A percentile compares a stretch with the other conserved stretches of the same genome.
phyloP scores from a whole-genome alignment of 2,329 filamentous ascomycete species.

The Pleomassaria siparia region DNA sequence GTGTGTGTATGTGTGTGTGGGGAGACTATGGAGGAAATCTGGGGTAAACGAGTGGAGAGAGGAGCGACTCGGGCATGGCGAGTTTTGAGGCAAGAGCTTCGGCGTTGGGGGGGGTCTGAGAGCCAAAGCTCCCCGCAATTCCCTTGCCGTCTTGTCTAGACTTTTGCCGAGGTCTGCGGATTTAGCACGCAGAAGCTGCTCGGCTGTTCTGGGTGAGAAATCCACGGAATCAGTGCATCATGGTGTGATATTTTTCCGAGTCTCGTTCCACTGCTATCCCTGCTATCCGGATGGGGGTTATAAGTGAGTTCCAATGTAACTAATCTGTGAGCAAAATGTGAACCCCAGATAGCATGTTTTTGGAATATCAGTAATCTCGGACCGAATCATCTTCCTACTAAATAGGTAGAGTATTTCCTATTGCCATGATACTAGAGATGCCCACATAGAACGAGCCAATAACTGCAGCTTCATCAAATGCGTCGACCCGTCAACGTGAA shows the following conservation, averaged over 20 bases:
- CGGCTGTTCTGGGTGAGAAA: background rate
- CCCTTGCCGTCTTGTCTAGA: background rate
- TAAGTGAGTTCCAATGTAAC: too few species aligned
- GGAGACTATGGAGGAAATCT: conserved; percentile 11
- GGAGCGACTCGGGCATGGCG: conserved; percentile 22
- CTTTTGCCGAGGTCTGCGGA: conserved; percentile 10
- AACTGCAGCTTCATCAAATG: background rate
- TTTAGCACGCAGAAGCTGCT: background rate
- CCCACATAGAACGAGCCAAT: background rate
- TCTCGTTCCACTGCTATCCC: background rate
- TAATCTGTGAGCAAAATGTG: too few species aligned
- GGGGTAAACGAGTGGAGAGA: conserved; percentile 18
- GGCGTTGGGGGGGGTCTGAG: conserved; percentile 3
- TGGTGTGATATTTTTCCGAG: background rate
- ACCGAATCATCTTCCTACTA: too few species aligned
- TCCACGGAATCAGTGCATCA: background rate
- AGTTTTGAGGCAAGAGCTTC: conserved; percentile 17
- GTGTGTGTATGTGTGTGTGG: too few species aligned
- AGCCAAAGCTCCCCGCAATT: conserved; percentile 10
- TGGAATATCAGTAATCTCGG: too few species aligned
- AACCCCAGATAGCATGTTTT: too few species aligned
- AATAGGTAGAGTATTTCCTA: too few species aligned
- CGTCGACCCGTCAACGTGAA: background rate
- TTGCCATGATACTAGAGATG: too few species aligned
- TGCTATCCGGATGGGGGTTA: too few species aligned